These are phyloP conservation scores for Leishmania arabica DNA, from an alignment of 208 protist species.

Conservation along the genomic window DNA sequence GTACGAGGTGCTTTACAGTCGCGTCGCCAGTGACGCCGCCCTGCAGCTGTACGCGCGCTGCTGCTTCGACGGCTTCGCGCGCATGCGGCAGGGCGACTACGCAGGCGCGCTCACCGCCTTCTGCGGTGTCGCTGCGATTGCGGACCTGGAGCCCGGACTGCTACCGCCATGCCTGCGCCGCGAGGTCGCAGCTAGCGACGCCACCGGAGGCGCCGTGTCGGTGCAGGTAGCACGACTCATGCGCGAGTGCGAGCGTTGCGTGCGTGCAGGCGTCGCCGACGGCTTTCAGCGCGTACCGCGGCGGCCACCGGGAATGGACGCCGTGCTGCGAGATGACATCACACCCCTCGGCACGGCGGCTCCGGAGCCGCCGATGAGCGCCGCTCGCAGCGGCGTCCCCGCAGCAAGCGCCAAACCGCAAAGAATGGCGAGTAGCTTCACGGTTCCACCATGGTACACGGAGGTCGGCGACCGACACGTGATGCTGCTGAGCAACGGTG, in stretches of 20 bases:
- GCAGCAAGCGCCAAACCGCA: background rate
- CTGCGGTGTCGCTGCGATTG: constrained; percentile 10
- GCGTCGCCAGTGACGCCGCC: background rate
- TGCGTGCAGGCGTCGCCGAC: background rate
- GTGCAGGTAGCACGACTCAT: constrained; percentile 8
- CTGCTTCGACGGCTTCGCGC: constrained; percentile 28
- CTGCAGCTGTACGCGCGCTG: constrained; percentile 22
- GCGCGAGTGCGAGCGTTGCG: background rate
- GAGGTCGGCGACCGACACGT: background rate
- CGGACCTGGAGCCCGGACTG: constrained; percentile 2
- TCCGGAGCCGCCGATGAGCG: too few relatives aligned
- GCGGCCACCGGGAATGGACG: background rate
- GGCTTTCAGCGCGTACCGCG: constrained; percentile 2
- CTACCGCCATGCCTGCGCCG: background rate
- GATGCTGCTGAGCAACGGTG: background rate
- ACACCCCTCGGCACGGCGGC: background rate
- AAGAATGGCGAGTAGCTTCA: background rate
- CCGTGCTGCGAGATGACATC: background rate
- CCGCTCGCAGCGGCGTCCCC: background rate
- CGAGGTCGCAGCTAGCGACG: background rate
- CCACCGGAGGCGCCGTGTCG: background rate
- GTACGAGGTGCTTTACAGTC: constrained; percentile 23
- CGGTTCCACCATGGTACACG: background rate
- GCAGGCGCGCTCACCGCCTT: constrained; percentile 23
- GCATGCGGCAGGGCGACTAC: constrained; percentile 42